Evolutionary conservation across 2,329 filamentous ascomycete genomes (phyloP).

Genomic region (Macrophomina tecta): DNA sequence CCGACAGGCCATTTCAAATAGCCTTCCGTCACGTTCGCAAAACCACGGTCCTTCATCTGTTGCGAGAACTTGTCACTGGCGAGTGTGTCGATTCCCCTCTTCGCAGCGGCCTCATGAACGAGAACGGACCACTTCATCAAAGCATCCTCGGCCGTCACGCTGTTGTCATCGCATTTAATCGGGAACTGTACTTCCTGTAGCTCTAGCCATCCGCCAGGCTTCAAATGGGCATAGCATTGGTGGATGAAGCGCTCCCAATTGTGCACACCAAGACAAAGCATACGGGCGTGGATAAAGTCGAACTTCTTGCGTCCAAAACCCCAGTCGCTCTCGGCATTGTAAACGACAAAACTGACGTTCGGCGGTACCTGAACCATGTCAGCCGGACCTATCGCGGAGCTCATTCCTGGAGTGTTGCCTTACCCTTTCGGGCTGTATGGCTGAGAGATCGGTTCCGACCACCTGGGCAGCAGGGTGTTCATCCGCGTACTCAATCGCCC

Average conservation of each 20-base stretch:
- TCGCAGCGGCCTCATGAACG: constrained; percentile 18
- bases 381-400: background rate
- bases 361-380: constrained; percentile 39
- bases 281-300: constrained; percentile 63
- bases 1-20: constrained; percentile 39
- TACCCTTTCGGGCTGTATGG: constrained; percentile 28
- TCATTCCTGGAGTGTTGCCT: constrained; percentile 39
- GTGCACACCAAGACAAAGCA: constrained; percentile 60
- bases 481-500: constrained; percentile 43
- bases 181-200: constrained; percentile 49
- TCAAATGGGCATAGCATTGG: constrained; percentile 48
- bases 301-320: constrained; percentile 53
- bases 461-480: constrained; percentile 42
- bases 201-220: constrained; percentile 59
- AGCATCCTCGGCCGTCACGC: constrained; percentile 27
- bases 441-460: constrained; percentile 44
- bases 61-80: constrained; percentile 43
- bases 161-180: constrained; percentile 27
- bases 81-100: constrained; percentile 31
- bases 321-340: constrained; percentile 58
- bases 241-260: constrained; percentile 60
- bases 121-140: constrained; percentile 9
- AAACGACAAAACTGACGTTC: constrained; percentile 44
- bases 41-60: constrained; percentile 40
- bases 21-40: constrained; percentile 38